A percentile compares a stretch with the other conserved stretches of the same genome.
phyloP scores from a whole-genome alignment of 768 basidiomycete species.

The Leccinum broughii region DNA sequence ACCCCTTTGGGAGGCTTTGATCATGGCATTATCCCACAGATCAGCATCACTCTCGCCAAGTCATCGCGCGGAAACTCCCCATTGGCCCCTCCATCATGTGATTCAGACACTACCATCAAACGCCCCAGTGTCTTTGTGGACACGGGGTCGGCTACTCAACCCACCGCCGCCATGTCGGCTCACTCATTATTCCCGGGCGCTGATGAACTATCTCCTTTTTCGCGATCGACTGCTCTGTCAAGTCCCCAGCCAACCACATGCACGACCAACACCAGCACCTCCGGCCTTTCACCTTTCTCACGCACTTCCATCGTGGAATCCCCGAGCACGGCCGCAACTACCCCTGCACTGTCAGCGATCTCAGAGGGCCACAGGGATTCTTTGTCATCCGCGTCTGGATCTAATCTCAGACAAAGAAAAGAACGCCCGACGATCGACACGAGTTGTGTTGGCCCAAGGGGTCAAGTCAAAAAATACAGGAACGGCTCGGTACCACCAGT shows the following conservation, averaged over 20 bases:
- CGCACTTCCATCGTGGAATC: conserved; percentile 27
- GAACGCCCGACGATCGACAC: conserved; percentile 35
- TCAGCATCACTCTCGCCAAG: conserved; percentile 31
- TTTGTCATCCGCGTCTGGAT: conserved; percentile 15
- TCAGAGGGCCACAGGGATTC: conserved; percentile 18
- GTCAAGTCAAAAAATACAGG: conserved; percentile 33
- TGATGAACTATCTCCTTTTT: conserved; percentile 26
- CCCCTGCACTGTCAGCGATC: conserved; percentile 26
- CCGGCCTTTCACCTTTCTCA: conserved; percentile 31
- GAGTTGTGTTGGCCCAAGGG: conserved; percentile 33
- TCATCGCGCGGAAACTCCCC: conserved; percentile 33
- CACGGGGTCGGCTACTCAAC: conserved; percentile 28
- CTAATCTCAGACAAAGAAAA: conserved; percentile 26
- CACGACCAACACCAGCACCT: conserved; percentile 27
- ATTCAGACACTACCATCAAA: conserved; percentile 27
- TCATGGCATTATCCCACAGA: conserved; percentile 28
- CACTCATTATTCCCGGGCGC: conserved; percentile 15
- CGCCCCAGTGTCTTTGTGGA: conserved; percentile 32
- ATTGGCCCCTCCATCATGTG: conserved; percentile 25
- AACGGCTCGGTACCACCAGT: conserved; percentile 35
- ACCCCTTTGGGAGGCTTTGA: conserved; percentile 13
- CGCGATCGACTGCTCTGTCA: conserved; percentile 19
- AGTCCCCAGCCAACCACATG: conserved; percentile 28
- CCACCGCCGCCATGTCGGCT: conserved; percentile 14
- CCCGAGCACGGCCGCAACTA: conserved; percentile 28